Evolutionary conservation across 2,329 filamentous ascomycete genomes (phyloP), one percentile per base, ranked within the genome.

Genomic region (Exserohilum rostratum): DNA sequence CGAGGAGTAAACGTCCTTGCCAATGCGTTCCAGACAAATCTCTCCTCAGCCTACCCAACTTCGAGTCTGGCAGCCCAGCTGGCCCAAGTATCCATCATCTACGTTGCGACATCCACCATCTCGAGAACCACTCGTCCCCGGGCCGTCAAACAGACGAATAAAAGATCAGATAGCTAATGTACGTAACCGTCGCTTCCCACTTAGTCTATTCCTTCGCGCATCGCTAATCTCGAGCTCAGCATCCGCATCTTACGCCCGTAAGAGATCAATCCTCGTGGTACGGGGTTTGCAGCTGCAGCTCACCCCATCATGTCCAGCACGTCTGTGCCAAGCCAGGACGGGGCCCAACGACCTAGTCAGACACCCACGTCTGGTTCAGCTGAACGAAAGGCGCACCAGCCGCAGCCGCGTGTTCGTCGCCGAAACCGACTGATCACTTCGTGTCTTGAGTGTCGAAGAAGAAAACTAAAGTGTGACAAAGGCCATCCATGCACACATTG

Each of bases 381-480:
- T 34, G 67, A 69, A 5, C 63, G 46, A 37, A 64, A 56, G 55
- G 15, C 55, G 2, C 62, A 59, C 7, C 64, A 55, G 42, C 57
- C 65, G 27, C 70, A 69, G 25, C 64, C 66, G 13, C 68, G 70
- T 22, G 67, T 74, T 18, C 71, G 73, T 13, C 71, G 74, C 38
- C 66, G 74, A 33, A 76, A 76, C 53, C 70, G 74, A 27, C 51
- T 76, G 22, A 76, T 76, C 46, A 74, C 68, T 13, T 75, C 72
- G 5, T 76, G 74, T 48, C 67, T 76, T 15, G 74, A 76, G 58
- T 76, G 73, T 69, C 83, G 90, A 34, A 84, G 89, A 18, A 83
- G 90, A 35, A 93, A 93, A 75, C 79, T 92, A 51, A 90, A 90
- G 72, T 93, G 90, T 76, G 87, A 90, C 77, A 91, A 90, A 69